Base-by-base conservation (phyloP, 257 asterid genomes). In the Nicotiana undulata region DNA sequence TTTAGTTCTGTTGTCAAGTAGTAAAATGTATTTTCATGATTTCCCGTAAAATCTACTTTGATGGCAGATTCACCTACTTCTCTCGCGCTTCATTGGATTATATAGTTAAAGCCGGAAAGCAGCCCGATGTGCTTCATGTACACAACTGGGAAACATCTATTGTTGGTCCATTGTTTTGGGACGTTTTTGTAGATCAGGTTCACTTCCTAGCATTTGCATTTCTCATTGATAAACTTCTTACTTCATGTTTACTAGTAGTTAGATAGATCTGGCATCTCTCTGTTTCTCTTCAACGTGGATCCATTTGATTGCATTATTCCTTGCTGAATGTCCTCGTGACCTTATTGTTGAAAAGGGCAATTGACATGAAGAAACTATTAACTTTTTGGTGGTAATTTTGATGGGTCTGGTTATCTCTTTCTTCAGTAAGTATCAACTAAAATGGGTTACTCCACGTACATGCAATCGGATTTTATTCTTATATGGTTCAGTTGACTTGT, bases 141-240 rank as follows among this genome's bases (percentile, higher is more conserved):
- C 98, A 92, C 89, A 93, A 93, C 83, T 93, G 97, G 98, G 91
- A 91, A 79, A 93, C 98, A 22, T 90, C 98, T 79, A 86, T 93
- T 75, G 89, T 93, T 78, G 98, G 90, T 52, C 96, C 96, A 55
- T 92, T 93, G 83, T 93, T 92, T 88, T 93, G 98, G 98, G 98
- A 93, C 79, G 67, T 90, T 89, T 90, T 89, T 88, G 94, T 89
- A 77, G 86, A 89, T 85, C 93, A 93, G 97, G 98, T 93, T 70
- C 22, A 76, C 53, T 51, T 72, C 60, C 15, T 72, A 70, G 59
- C 59, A 44, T 70, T 13, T 24, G 22, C 22, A 46, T 44, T 46
- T 13, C 22, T 40, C 24, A 3, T 1, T 2, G 8, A 70, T 46
- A 13, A 72, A 13, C 77, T 72, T 46, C 60, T 46, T 24, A 46